Evolutionary conservation across 1,139 yeast genomes (phyloP), one percentile per base, ranked within the genome.

Genomic region (Saccharomyces pastorianus): DNA sequence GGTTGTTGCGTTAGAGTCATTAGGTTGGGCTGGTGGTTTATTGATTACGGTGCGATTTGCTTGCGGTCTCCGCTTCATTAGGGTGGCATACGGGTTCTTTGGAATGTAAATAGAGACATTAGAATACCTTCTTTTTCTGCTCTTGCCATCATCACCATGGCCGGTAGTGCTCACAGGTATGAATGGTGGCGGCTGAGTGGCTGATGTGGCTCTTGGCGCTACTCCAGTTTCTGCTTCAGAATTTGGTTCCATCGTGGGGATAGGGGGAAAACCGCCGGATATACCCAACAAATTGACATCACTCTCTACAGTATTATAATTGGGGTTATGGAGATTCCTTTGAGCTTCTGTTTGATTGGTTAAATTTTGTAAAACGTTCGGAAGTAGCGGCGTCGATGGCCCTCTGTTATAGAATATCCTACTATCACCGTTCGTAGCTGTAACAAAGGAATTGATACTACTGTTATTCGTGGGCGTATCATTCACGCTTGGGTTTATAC

Each of bases 31-130:
- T 13, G 14, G 47, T 26, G 47, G 14, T 46, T 25, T 46, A 26
- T 27, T 26, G 4, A n/a, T 46, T 46, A 13, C 11, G 41, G 17
- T 31, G 9, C 8, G 23, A 17, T 31, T 28, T 23, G 51, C 44
- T 17, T 50, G 48, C 23, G 31, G 42, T 50, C 51, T 50, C 46
- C 51, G 46, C 8, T 38, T 44, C 17, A 47, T 41, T 1, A 50
- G 42, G 14, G 46, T 42, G 13, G 51, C 51, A 26, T 50, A 50
- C 17, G 51, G 51, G 23, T 50, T 50, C 48, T 50, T 50, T 20
- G 51, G 51, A 23, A 50, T 50, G 32, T 42, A 50, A 4, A 47
- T 47, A n/a, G 51, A 50, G n/a, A 50, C 51, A 38, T 38, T 38
- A 1, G 44, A 38, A 38, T 38, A 8, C 25, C 44, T 38, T 17